Base-by-base conservation (phyloP, 2,329 filamentous ascomycete genomes). In the Beauveria varroae region DNA sequence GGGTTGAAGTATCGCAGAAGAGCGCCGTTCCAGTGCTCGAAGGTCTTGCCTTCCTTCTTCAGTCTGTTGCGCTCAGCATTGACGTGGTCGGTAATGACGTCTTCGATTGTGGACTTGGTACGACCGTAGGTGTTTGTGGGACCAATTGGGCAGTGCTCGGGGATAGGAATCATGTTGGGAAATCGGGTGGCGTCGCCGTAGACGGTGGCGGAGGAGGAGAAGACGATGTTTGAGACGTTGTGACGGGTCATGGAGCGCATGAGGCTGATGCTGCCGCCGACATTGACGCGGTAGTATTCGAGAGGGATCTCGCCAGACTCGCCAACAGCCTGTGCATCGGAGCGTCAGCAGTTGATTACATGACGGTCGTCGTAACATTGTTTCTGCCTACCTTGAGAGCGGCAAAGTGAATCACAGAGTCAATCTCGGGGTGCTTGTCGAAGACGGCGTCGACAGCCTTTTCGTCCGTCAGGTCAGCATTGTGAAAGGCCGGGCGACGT, bases 321-420 rank as follows among this genome's bases (percentile, higher is more conserved):
- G 71, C 95, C 95, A 63, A 99, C 95, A 52, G 96, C 93, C 91
- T 96, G 41, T 66, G 34, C 34, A 14, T 37, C 34, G 34, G 41
- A 64, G 62, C 54, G 61, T 47, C 22, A 14, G 41, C 30, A 44
- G n/a, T 1, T 20, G 16, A 24, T 37, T 7, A 14, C 34, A 16
- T 16, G 5, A 12, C 26, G 3, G 7, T 28, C 20, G 8, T 26
- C 41, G 1, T n/a, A 18, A 28, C 43, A n/a, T 1, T 9, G 3
- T 5, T 50, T 54, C 51, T 52, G 69, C 78, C 68, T 76, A 89
- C 91, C 89, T 99, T 99, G 68, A 99, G 84, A 26, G 95, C 95
- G 65, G 95, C 96, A 73, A 99, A 99, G 81, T 99, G 95, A 70
- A 99, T 98, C 67, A 98, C 95, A 73, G 91, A 96, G 83, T 97